A percentile compares a stretch with the other conserved stretches of the same genome.
Evolutionary conservation across 1,284 basidiomycete genomes (phyloP).

Genomic region (Volvariella surrecta): DNA sequence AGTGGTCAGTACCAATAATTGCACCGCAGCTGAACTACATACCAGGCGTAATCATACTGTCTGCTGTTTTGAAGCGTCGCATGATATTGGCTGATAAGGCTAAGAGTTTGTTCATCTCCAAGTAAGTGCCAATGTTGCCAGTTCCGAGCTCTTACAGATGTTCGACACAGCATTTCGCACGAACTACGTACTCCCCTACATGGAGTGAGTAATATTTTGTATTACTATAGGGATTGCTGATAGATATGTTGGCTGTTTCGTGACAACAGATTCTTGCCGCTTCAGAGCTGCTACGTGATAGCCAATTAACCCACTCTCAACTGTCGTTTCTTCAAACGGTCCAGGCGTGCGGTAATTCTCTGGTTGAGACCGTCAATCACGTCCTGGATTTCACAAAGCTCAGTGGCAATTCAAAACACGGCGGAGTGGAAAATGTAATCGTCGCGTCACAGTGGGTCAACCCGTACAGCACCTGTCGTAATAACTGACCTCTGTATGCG

Average conservation of each 20-base stretch:
- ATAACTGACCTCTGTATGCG: constrained; percentile 2
- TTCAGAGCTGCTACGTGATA: constrained; percentile 83
- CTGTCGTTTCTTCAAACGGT: constrained; percentile 84
- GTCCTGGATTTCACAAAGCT: constrained; percentile 96
- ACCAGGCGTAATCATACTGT: constrained; percentile 85
- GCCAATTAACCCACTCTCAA: constrained; percentile 74
- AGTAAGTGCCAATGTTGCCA: constrained; percentile 37
- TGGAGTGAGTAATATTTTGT: constrained; percentile 58
- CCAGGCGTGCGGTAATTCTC: constrained; percentile 78
- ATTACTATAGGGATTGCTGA: constrained; percentile 1
- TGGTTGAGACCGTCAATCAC: constrained; percentile 90
- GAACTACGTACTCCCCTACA: constrained; percentile 88
- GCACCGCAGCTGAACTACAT: constrained; percentile 8
- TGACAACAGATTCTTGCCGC: constrained; percentile 71
- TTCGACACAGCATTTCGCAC: constrained; percentile 73
- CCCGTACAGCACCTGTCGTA: not conserved
- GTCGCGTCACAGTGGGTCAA: constrained; percentile 49
- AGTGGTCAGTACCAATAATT: constrained; percentile 8
- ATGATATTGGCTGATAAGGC: constrained; percentile 95
- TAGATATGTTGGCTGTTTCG: constrained; percentile 6
- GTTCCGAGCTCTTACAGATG: constrained; percentile 10
- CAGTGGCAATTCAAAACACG: constrained; percentile 77
- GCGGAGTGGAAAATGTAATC: constrained; percentile 69
- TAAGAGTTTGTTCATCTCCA: constrained; percentile 85
- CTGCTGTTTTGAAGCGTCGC: constrained; percentile 85